Base-by-base conservation (phyloP, 78 protist genomes). In the Cavenderia fasciculata region DNA sequence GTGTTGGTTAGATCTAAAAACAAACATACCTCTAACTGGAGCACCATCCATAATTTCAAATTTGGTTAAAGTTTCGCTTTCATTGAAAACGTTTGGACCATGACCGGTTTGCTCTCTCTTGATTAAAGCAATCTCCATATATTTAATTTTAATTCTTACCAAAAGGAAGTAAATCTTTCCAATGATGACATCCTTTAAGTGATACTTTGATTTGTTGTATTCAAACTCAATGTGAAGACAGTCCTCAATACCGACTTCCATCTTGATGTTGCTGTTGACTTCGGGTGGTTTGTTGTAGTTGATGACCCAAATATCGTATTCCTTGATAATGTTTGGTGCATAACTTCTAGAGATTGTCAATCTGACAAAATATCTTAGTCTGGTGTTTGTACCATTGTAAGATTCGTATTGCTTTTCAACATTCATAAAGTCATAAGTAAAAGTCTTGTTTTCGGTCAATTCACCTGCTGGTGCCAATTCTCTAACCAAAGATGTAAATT, bases 11-110 rank as follows among this genome's bases (percentile, higher is more conserved):
- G 19, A 4, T 18, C 8, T n/a, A 52, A 18, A 3, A 31, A 41
- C 16, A 36, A 21, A 14, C 29, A 21, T 73, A 89, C 96, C 98
- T 6, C 94, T 85, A 18, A 97, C 98, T 21, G 99, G 99, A 0
- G 96, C 93, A 59, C 99, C 99, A 70, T 98, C 99, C 99, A 98
- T 98, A 71, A 98, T 96, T 57, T 98, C 99, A 46, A 96, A 98
- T 73, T 97, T 97, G 18, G 98, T 86, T 34, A 98, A 40, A 2
- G 98, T 97, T 74, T 97, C 98, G 54, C 65, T 94, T 51, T 95
- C 95, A 19, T 62, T 88, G 54, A 93, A 92, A 14, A 84, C 77
- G 34, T 85, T 85, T 40, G 94, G 89, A 87, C 95, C 95, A 3
- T 85, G 41, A 54, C 98, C 98, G 12, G 97, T 92, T 36, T 93